phyloP scores from a whole-genome alignment of 805 yeast species.

The Metschnikowia baotianmanensis region DNA sequence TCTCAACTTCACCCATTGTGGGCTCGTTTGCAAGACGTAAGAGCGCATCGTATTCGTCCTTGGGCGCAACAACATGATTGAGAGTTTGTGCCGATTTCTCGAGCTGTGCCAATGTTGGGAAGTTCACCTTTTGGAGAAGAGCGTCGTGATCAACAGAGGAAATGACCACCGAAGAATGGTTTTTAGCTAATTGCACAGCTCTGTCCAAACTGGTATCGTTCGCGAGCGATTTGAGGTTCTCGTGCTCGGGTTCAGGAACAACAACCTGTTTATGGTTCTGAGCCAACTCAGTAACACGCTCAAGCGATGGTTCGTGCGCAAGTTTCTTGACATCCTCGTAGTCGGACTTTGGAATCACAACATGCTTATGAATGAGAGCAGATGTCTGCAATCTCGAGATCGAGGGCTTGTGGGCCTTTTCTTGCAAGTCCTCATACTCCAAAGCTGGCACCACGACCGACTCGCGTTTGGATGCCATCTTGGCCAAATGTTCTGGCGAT shows the following conservation, averaged over 20 bases:
- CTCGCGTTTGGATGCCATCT: conserved; percentile 10
- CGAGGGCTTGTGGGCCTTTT: conserved; percentile 13
- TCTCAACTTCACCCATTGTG: conserved; percentile 16
- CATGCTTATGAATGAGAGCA: conserved; percentile 9
- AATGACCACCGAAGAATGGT: conserved; percentile 29
- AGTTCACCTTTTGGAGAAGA: conserved; percentile 11
- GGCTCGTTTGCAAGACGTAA: conserved; percentile 17
- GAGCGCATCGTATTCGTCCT: conserved; percentile 13
- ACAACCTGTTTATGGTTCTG: conserved; percentile 3
- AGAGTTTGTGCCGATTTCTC: conserved; percentile 11
- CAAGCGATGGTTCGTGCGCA: conserved; percentile 11
- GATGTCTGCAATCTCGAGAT: conserved; percentile 10
- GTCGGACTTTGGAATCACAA: conserved; percentile 9
- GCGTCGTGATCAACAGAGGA: conserved; percentile 26
- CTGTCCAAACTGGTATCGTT: conserved; percentile 2
- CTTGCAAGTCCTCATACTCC: conserved; percentile 7
- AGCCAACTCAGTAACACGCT: conserved; percentile 10
- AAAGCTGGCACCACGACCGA: conserved; percentile 5
- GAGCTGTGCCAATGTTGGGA: conserved; percentile 23
- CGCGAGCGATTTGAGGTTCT: not conserved
- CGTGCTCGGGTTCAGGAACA: conserved; percentile 5
- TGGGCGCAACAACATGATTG: conserved; percentile 16
- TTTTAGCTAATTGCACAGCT: conserved; percentile 28
- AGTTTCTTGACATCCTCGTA: conserved; percentile 5
- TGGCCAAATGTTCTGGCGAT: conserved; percentile 9